A percentile compares a stretch with the other conserved stretches of the same genome.
These are phyloP conservation scores for Phytopythium vexans DNA, from an alignment of 352 stramenopile genomes.

Conservation along the genomic window DNA sequence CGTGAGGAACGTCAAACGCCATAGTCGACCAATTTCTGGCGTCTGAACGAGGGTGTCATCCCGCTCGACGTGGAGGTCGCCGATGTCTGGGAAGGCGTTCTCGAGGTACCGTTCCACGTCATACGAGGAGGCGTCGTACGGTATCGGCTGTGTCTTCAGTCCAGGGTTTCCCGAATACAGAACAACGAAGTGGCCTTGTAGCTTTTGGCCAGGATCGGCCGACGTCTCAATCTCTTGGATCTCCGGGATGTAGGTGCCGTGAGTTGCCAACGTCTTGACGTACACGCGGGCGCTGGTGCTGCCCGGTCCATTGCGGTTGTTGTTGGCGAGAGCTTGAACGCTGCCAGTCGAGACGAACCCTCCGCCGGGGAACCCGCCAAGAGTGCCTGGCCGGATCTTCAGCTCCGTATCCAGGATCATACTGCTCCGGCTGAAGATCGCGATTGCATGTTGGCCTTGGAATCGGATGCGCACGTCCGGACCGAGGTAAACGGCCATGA, in stretches of 20 bases:
- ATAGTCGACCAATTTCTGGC: constrained; percentile 68
- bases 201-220: constrained; percentile 75
- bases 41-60: constrained; percentile 53
- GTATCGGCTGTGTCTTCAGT: constrained; percentile 41
- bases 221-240: constrained; percentile 90
- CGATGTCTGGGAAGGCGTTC: constrained; percentile 47
- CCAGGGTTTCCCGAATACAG: constrained; percentile 18
- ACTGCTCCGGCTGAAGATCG: constrained; percentile 89
- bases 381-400: constrained; percentile 70
- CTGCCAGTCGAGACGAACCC: constrained; percentile 67
- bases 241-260: constrained; percentile 80
- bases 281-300: constrained; percentile 89
- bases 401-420: constrained; percentile 90
- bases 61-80: constrained; percentile 42
- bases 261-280: constrained; percentile 90
- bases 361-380: constrained; percentile 92
- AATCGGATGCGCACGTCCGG: constrained; percentile 80
- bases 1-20: constrained; percentile 90
- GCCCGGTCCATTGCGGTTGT: constrained; percentile 94
- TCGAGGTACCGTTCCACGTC: constrained; percentile 56
- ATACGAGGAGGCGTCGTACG: constrained; percentile 70
- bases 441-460: constrained; percentile 83
- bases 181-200: constrained; percentile 79
- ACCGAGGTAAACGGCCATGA: constrained; percentile 92
- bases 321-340: constrained; percentile 26